These are phyloP conservation scores for Helianthus annuus DNA, from an alignment of 129 eudicot genomes.

Conservation along the genomic window HanXRQr2.0-SUNRISE NC_035436.2:554623-555122, in stretches of 20 bases:
- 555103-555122: conserved; percentile 62
- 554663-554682: background rate
- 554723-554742: conserved; percentile 98
- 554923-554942: conserved; percentile 93
- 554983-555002: conserved; percentile 84
- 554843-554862: conserved; percentile 96
- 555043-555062: conserved; percentile 78
- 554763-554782: conserved; percentile 84
- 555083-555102: conserved; percentile 61
- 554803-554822: conserved; percentile 83
- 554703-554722: background rate
- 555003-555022: conserved; percentile 84
- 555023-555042: conserved; percentile 74
- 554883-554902: conserved; percentile 97
- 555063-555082: conserved; percentile 61
- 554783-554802: conserved; percentile 87
- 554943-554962: conserved; percentile 73
- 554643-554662: background rate
- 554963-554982: conserved; percentile 92
- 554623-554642: conserved; percentile 50
- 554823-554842: conserved; percentile 98
- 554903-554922: conserved; percentile 99
- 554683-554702: background rate
- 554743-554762: conserved; percentile 91
- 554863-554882: conserved; percentile 89